Percentiles rank a stretch among this genome's conserved stretches.
These are phyloP conservation scores for Fusarium udum DNA, from an alignment of 2,329 filamentous ascomycete species.

Conservation along the genomic window DNA sequence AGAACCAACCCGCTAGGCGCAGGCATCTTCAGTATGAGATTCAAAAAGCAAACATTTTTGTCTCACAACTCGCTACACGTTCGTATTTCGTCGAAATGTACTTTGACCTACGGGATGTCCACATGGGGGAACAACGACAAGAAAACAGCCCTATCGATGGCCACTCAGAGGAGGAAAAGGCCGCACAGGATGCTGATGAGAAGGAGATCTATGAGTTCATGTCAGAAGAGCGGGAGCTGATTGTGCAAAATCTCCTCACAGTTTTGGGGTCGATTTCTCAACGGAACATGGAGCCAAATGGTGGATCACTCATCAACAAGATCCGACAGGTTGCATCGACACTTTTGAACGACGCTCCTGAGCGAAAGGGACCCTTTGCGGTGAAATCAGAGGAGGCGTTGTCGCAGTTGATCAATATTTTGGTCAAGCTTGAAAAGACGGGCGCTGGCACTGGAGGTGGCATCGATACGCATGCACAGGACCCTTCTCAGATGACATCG, in stretches of 20 bases:
- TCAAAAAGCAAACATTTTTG: constrained; percentile 90
- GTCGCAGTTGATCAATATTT: constrained; percentile 75
- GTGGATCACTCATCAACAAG: constrained; percentile 77
- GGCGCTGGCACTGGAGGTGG: constrained; percentile 50
- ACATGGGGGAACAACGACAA: constrained; percentile 58
- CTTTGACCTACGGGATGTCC: constrained; percentile 77
- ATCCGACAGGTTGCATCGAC: constrained; percentile 86
- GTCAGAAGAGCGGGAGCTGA: constrained; percentile 79
- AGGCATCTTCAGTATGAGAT: constrained; percentile 82
- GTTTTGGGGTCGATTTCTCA: constrained; percentile 82
- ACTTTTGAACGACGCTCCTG: constrained; percentile 68
- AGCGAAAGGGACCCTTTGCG: constrained; percentile 61
- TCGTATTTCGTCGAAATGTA: constrained; percentile 90
- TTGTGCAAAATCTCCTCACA: constrained; percentile 80
- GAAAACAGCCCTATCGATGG: constrained; percentile 49
- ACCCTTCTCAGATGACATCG: constrained; percentile 53
- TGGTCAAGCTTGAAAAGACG: constrained; percentile 77
- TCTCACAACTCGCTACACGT: constrained; percentile 80
- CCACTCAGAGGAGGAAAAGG: constrained; percentile 50
- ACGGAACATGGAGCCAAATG: constrained; percentile 82
- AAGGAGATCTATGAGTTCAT: constrained; percentile 70
- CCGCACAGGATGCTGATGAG: constrained; percentile 52
- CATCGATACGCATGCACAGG: constrained; percentile 45
- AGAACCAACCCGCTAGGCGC: constrained; percentile 59
- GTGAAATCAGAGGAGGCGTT: constrained; percentile 75